These are phyloP conservation scores for Marasmius oreades DNA, from an alignment of 1,284 basidiomycete species.

Conservation along the genomic window DNA sequence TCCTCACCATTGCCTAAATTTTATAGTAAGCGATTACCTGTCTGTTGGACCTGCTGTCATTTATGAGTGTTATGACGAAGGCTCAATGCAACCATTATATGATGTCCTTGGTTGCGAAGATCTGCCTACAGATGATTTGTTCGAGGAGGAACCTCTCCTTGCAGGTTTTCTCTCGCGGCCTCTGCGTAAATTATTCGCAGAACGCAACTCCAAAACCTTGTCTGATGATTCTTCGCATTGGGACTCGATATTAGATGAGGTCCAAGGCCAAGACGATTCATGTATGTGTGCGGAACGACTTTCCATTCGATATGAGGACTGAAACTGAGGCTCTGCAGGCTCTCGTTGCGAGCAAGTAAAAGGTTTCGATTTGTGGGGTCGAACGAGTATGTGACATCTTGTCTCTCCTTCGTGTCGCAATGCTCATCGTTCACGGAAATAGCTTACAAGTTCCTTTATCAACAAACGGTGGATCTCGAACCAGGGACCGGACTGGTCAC, in stretches of 20 bases:
- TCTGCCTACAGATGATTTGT: too few species aligned
- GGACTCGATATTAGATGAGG: slow-evolving; percentile 26
- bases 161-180: slow-evolving; percentile 20
- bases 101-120: slow-evolving; percentile 1
- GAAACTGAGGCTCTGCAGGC: slow-evolving; percentile 17
- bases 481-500: neutral
- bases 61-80: slow-evolving; percentile 1
- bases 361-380: slow-evolving; percentile 21
- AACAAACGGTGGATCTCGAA: neutral
- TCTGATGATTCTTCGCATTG: slow-evolving; percentile 18
- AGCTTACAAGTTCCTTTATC: neutral
- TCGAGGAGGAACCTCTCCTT: too few species aligned
- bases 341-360: slow-evolving; percentile 14
- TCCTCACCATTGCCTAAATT: neutral
- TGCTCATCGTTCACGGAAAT: neutral
- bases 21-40: neutral
- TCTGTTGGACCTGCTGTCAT: neutral
- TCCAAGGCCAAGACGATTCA: slow-evolving; percentile 22
- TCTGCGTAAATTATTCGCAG: slow-evolving; percentile 18
- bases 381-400: slow-evolving; percentile 5
- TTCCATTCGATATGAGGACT: neutral
- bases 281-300: slow-evolving; percentile 20
- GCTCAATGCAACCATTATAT: slow-evolving; percentile 1
- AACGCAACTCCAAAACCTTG: slow-evolving; percentile 21
- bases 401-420: neutral